Percentiles rank a stretch among this genome's conserved stretches.
Conservation (phyloP, 1,139 yeast species). For the Sugiyamaella japonica region DNA sequence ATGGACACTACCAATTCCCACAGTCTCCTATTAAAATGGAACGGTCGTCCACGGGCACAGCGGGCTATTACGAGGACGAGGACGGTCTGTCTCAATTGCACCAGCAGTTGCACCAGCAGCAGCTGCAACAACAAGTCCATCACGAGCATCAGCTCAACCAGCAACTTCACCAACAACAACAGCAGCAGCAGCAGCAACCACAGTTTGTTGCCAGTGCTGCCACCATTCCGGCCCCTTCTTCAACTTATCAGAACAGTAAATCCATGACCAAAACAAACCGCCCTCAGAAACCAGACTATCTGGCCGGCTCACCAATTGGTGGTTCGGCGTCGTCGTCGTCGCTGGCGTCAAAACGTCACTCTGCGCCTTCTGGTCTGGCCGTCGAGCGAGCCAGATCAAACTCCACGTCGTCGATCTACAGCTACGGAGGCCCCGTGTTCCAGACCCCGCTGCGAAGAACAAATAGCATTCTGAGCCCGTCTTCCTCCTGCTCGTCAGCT, state of each 20-base stretch:
- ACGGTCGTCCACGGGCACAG: conserved; percentile 9
- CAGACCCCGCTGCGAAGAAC: conserved; percentile 12
- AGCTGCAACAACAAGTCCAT: background rate
- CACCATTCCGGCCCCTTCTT: background rate
- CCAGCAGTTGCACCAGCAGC: conserved; percentile 2
- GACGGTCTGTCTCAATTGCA: background rate
- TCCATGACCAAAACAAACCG: too few relatives aligned
- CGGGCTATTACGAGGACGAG: conserved; percentile 7
- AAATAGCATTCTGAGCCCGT: conserved; percentile 5
- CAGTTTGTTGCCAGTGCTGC: background rate
- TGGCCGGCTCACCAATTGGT: too few relatives aligned
- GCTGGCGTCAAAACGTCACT: conserved; percentile 5
- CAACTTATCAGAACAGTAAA: background rate
- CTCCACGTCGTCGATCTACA: conserved; percentile 10
- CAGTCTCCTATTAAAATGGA: conserved; percentile 16
- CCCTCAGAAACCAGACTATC: too few relatives aligned
- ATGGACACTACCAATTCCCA: conserved; percentile 3
- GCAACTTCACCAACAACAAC: background rate
- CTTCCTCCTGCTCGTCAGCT: conserved; percentile 5
- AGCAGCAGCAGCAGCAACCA: background rate
- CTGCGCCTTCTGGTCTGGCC: conserved; percentile 11
- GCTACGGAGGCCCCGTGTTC: conserved; percentile 2
- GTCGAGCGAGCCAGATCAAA: conserved; percentile 9
- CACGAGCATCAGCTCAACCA: too few relatives aligned
- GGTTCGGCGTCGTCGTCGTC: background rate